phyloP scores from a whole-genome alignment of 2,329 filamentous ascomycete species.

The Cordyceps javanica region DNA sequence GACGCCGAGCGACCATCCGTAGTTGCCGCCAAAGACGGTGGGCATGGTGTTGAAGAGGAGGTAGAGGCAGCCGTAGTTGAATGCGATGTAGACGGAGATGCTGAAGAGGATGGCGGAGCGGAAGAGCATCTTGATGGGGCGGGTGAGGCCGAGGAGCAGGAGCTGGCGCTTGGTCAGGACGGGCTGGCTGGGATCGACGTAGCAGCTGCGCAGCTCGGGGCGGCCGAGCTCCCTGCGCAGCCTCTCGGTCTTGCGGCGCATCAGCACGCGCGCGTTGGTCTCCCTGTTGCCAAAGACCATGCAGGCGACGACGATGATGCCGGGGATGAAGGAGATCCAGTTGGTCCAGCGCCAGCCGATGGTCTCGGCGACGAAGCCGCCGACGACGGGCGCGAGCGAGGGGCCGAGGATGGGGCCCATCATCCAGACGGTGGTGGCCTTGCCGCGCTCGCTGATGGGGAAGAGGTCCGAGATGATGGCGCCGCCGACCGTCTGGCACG shows the following conservation, averaged over 20 bases:
- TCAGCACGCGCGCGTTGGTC: conserved; percentile 39
- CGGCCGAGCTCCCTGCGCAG: conserved; percentile 39
- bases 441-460: conserved; percentile 38
- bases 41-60: conserved; percentile 49
- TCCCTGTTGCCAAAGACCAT: conserved; percentile 33
- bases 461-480: conserved; percentile 52
- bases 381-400: conserved; percentile 39
- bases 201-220: conserved; percentile 39
- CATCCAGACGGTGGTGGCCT: conserved; percentile 45
- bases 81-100: conserved; percentile 44
- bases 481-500: conserved; percentile 47
- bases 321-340: conserved; percentile 47
- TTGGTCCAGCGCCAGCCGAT: conserved; percentile 48
- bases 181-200: conserved; percentile 29
- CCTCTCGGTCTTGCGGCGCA: conserved; percentile 40
- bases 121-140: conserved; percentile 46
- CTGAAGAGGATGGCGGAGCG: conserved; percentile 41
- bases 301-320: conserved; percentile 19
- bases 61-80: conserved; percentile 47
- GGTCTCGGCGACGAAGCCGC: conserved; percentile 42
- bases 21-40: conserved; percentile 41
- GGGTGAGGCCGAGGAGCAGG: conserved; percentile 43
- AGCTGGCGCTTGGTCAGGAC: conserved; percentile 19
- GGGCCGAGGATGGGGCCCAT: conserved; percentile 54
- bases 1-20: conserved; percentile 39